Evolutionary conservation across 192 early-diverging fungal genomes (phyloP).

Genomic region (Linnemannia exigua): DNA sequence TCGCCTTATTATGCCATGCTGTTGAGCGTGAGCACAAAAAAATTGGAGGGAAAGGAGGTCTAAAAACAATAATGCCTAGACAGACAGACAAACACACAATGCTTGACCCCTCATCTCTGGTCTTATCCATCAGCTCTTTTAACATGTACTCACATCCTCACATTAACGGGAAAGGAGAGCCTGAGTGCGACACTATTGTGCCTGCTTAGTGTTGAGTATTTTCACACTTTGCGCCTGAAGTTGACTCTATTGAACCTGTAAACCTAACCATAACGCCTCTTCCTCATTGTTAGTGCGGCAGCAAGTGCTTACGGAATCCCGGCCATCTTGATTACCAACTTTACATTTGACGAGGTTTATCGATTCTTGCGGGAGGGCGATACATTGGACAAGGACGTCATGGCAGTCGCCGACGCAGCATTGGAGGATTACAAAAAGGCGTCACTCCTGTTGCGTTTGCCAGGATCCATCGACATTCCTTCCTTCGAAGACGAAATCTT

Average conservation of each 20-base stretch:
- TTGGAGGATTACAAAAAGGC: conserved; percentile 62
- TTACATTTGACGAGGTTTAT: conserved; percentile 71
- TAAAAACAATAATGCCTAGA: neutral
- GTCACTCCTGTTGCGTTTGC: conserved; percentile 60
- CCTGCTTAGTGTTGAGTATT: neutral
- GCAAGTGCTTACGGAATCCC: conserved; percentile 63
- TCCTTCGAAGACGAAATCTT: conserved; percentile 60
- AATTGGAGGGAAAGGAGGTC: conserved; percentile 2
- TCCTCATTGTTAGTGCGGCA: conserved; percentile 57
- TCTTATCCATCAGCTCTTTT: neutral
- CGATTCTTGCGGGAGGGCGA: conserved; percentile 65
- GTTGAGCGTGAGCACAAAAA: neutral
- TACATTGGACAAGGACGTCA: conserved; percentile 60
- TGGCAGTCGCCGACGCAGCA: conserved; percentile 32
- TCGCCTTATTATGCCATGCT: neutral
- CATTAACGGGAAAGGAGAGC: neutral
- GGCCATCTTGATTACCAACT: conserved; percentile 65
- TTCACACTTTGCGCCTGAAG: too few relatives aligned
- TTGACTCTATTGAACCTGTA: neutral
- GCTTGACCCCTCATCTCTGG: neutral
- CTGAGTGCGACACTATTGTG: neutral
- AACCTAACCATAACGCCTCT: neutral
- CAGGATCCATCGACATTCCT: conserved; percentile 66
- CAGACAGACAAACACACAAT: neutral
- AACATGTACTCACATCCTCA: neutral